Conservation (phyloP, 345 rosid species). For the Salix caprea region DNA sequence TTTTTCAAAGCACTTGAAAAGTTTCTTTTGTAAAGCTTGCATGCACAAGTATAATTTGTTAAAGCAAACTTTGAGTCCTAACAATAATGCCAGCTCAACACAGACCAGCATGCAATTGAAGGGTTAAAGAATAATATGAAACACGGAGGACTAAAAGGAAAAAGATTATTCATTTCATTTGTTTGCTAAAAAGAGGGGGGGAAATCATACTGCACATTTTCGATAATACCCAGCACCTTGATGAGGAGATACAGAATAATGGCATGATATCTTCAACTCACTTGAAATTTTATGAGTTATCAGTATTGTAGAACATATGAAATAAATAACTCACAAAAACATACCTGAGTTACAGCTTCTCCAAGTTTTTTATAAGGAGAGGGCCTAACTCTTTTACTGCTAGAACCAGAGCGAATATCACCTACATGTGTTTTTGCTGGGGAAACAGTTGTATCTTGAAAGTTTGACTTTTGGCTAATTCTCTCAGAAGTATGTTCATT, state of each 20-base stretch:
- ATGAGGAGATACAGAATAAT: background rate
- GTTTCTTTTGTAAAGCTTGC: background rate
- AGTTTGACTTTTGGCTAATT: constrained; percentile 17
- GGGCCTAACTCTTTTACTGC: constrained; percentile 22
- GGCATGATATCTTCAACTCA: background rate
- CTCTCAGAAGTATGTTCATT: constrained; percentile 20
- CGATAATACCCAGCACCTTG: background rate
- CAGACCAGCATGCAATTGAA: background rate
- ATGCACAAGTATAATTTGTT: background rate
- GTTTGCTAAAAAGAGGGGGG: background rate
- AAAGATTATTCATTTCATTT: background rate
- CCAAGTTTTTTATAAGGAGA: constrained; percentile 45
- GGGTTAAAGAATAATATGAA: background rate
- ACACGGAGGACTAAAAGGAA: background rate
- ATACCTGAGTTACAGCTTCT: constrained; percentile 64
- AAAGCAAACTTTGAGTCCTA: background rate
- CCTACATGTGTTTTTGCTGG: constrained; percentile 17
- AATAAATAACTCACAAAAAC: constrained; percentile 1
- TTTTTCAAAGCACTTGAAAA: background rate
- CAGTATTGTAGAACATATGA: background rate
- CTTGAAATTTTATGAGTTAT: background rate
- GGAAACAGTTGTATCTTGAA: constrained; percentile 16
- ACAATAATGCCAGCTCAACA: background rate
- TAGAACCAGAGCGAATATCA: constrained; percentile 25
- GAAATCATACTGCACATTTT: background rate